These are phyloP conservation scores for Tetrapisispora taiwanensis DNA, from an alignment of 805 yeast species.

Conservation along the genomic window DNA sequence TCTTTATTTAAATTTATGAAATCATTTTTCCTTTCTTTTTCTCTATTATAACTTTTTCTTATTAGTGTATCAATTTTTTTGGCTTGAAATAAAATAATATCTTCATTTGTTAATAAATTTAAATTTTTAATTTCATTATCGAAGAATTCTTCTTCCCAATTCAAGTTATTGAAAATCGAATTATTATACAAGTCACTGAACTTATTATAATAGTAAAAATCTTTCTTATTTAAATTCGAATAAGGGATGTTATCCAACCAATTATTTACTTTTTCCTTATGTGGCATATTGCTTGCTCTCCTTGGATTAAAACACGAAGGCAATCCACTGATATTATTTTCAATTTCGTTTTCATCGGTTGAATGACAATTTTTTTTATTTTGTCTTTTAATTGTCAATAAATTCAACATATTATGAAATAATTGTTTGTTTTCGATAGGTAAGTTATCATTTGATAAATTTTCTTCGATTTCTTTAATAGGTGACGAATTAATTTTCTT, in stretches of 20 bases:
- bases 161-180: conserved; percentile 10
- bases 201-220: conserved; percentile 9
- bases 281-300: conserved; percentile 51
- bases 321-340: conserved; percentile 16
- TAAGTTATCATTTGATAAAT: background rate
- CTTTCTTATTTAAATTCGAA: background rate
- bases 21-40: background rate
- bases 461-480: background rate
- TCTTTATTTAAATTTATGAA: background rate
- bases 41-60: conserved; percentile 14
- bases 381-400: background rate
- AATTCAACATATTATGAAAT: background rate
- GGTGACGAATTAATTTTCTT: background rate
- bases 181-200: conserved; percentile 12
- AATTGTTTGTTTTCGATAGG: background rate
- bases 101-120: conserved; percentile 9
- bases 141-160: conserved; percentile 26
- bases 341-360: background rate
- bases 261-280: conserved; percentile 49
- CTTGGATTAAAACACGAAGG: conserved; percentile 54
- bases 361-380: background rate
- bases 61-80: conserved; percentile 19
- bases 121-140: conserved; percentile 6
- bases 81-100: conserved; percentile 18
- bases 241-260: conserved; percentile 58